Evolutionary conservation across 495 filamentous ascomycete genomes (phyloP).

Genomic region (Penicillium antarcticum): DNA sequence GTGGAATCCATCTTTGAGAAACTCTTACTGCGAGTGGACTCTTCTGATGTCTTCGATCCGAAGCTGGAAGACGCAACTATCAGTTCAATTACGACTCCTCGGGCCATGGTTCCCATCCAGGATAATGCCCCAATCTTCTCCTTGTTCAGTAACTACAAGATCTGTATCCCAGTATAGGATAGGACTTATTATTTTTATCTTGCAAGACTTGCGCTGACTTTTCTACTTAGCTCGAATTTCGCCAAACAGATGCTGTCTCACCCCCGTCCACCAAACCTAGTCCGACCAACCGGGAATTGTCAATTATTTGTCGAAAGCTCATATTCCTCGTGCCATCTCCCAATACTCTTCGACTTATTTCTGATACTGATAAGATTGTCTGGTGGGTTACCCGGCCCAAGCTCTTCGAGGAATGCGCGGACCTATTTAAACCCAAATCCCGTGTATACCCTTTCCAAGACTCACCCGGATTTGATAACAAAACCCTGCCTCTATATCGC

Average conservation of each 20-base stretch:
- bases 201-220: not conserved
- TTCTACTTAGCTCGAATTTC: constrained; percentile 5
- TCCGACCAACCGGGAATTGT: constrained; percentile 3
- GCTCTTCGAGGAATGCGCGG: constrained; percentile 11
- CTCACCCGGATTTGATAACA: constrained; percentile 6
- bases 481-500: constrained; percentile 9
- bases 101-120: constrained; percentile 2
- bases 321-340: constrained; percentile 4
- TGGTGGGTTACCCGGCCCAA: constrained; percentile 14
- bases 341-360: constrained; percentile 1
- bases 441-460: not conserved
- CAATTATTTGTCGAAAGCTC: constrained; percentile 5
- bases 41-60: no score
- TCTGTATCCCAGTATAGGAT: no score
- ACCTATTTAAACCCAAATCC: constrained; percentile 1
- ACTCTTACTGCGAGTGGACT: constrained; percentile 2
- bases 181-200: no score
- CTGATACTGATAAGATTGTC: not conserved
- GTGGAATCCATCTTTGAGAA: constrained; percentile 45
- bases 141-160: constrained; percentile 12
- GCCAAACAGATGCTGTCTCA: not conserved
- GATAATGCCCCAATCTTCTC: constrained; percentile 12
- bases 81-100: not conserved
- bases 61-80: not conserved
- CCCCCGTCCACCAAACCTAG: not conserved